Percentiles rank a stretch among this genome's conserved stretches.
phyloP scores from a whole-genome alignment of 2,329 filamentous ascomycete species.

The Plenodomus lindquistii region DNA sequence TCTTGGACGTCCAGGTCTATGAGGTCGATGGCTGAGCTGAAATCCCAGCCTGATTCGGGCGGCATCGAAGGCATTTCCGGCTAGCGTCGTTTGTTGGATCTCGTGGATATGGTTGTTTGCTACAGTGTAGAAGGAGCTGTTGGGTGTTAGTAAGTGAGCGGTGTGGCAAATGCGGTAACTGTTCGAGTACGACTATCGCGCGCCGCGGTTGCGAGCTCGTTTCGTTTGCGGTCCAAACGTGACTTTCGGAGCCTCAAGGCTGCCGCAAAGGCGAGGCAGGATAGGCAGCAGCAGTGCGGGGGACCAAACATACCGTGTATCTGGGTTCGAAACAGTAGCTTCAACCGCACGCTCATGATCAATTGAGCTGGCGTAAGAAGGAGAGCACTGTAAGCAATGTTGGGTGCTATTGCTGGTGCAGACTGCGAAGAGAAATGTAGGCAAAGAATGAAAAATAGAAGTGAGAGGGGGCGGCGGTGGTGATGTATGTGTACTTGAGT shows the following conservation, averaged over 20 bases:
- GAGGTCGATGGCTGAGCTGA: constrained; percentile 51
- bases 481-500: constrained; percentile 9
- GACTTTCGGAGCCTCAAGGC: neutral
- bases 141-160: constrained; percentile 13
- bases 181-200: neutral
- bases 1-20: constrained; percentile 36
- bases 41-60: constrained; percentile 50
- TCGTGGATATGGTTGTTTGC: constrained; percentile 8
- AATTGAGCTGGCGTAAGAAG: constrained; percentile 14
- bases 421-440: constrained; percentile 4
- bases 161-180: neutral
- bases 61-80: constrained; percentile 40
- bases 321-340: constrained; percentile 34
- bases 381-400: constrained; percentile 7
- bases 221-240: neutral
- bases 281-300: neutral
- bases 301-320: constrained; percentile 28
- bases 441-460: constrained; percentile 5
- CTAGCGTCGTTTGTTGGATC: neutral
- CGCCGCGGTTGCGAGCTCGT: neutral
- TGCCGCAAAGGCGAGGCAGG: neutral
- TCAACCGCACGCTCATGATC: constrained; percentile 38
- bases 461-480: constrained; percentile 10
- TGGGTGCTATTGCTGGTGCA: constrained; percentile 2
- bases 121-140: constrained; percentile 21